phyloP scores from a whole-genome alignment of 176 grass and related monocot genomes.

The Carex pumila region DNA sequence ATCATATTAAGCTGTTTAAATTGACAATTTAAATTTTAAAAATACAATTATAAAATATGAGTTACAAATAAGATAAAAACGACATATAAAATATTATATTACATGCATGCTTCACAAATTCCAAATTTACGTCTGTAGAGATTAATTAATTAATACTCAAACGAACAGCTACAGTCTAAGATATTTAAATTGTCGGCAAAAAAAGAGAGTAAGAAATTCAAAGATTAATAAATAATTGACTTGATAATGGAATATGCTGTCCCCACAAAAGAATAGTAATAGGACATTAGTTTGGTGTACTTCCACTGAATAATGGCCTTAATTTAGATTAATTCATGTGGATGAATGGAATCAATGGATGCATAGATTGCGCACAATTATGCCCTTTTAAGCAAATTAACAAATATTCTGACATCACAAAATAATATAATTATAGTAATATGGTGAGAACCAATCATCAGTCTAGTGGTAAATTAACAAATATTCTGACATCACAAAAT shows the following conservation, averaged over 20 bases:
- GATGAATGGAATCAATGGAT: neutral
- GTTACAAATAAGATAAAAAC: no score
- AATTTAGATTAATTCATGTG: neutral
- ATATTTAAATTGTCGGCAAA: neutral
- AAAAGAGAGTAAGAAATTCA: neutral
- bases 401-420: neutral
- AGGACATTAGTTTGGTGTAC: neutral
- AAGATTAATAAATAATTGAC: neutral
- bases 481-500: neutral
- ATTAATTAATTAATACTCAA: neutral
- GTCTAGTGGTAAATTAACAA: neutral
- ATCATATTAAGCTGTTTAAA: no score
- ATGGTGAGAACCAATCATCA: neutral
- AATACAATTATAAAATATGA: no score
- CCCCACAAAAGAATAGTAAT: neutral
- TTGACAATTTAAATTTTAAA: no score
- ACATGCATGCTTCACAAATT: no score
- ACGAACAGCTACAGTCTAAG: neutral
- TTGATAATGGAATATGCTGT: neutral
- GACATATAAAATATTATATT: no score
- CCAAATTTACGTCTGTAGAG: no score
- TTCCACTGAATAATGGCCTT: neutral
- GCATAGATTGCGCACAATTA: neutral
- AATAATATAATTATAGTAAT: neutral
- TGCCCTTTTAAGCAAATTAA: neutral